Evolutionary conservation across 495 filamentous ascomycete species (phyloP).

Genomic region (Penicillium arizonense): DNA sequence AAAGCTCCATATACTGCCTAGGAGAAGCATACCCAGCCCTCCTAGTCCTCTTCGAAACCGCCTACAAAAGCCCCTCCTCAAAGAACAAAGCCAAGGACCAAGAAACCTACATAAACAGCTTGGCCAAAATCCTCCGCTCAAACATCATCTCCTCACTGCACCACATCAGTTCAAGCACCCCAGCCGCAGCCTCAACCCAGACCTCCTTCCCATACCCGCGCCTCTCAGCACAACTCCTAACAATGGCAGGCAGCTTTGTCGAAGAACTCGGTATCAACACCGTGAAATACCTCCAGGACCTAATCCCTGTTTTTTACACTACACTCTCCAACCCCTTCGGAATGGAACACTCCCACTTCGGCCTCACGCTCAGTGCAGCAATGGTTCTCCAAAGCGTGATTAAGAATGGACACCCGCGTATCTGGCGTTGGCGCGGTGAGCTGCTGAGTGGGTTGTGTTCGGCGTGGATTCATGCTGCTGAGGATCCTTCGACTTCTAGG

Average conservation of each 20-base stretch:
- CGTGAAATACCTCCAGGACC: conserved; percentile 71
- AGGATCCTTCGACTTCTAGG: conserved; percentile 28
- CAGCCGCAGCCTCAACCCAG: conserved; percentile 38
- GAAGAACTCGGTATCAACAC: conserved; percentile 63
- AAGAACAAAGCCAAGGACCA: conserved; percentile 11
- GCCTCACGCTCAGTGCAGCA: conserved; percentile 43
- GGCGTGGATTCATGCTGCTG: conserved; percentile 63
- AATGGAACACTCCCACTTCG: conserved; percentile 49
- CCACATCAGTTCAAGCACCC: conserved; percentile 49
- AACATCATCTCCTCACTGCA: conserved; percentile 48
- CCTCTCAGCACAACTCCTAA: conserved; percentile 55
- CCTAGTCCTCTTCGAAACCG: conserved; percentile 52
- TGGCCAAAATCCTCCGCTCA: conserved; percentile 36
- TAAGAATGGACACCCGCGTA: conserved; percentile 69
- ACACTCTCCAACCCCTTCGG: conserved; percentile 72
- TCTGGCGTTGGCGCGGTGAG: conserved; percentile 65
- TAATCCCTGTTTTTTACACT: conserved; percentile 65
- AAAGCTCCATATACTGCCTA: conserved; percentile 66
- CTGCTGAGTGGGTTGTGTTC: conserved; percentile 60
- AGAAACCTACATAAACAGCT: conserved; percentile 16
- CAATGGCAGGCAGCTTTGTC: conserved; percentile 52
- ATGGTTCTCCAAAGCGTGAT: conserved; percentile 58
- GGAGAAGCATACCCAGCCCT: conserved; percentile 65
- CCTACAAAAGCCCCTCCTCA: conserved; percentile 16
- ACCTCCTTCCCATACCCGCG: conserved; percentile 46